A percentile compares a stretch with the other conserved stretches of the same genome.
These are phyloP conservation scores for Dalbergia cultrata DNA, from an alignment of 306 rosid genomes.

Conservation along the genomic window DNA sequence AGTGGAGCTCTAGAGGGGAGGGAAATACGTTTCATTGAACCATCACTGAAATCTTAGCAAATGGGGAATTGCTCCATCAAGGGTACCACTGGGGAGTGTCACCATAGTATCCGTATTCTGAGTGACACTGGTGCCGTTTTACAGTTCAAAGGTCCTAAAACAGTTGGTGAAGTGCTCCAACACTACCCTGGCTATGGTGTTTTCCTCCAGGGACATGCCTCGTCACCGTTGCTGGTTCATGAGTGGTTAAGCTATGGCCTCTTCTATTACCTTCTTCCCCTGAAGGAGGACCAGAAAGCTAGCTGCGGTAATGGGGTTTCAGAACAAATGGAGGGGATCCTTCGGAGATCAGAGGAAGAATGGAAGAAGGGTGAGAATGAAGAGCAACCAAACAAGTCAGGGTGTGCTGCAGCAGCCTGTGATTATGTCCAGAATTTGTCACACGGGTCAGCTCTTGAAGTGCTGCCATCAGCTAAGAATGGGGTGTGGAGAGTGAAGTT, in stretches of 20 bases:
- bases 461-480: conserved; percentile 62
- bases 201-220: conserved; percentile 62
- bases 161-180: conserved; percentile 66
- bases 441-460: conserved; percentile 61
- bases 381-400: conserved; percentile 35
- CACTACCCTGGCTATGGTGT: conserved; percentile 60
- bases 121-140: conserved; percentile 64
- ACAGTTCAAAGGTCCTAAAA: conserved; percentile 66
- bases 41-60: conserved; percentile 38
- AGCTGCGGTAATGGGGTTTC: conserved; percentile 1
- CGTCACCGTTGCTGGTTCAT: conserved; percentile 52
- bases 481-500: conserved; percentile 76
- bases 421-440: conserved; percentile 59
- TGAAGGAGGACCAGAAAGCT: conserved; percentile 5
- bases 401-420: conserved; percentile 35
- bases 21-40: background rate
- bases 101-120: conserved; percentile 63
- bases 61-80: conserved; percentile 84
- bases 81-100: conserved; percentile 58
- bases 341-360: conserved; percentile 36
- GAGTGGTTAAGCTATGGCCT: conserved; percentile 60
- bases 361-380: conserved; percentile 1
- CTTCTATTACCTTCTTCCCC: conserved; percentile 75
- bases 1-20: background rate
- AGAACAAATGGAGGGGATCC: conserved; percentile 18